Conservation (phyloP, 352 stramenopile species). For the Pythium grandisporangium region DNA sequence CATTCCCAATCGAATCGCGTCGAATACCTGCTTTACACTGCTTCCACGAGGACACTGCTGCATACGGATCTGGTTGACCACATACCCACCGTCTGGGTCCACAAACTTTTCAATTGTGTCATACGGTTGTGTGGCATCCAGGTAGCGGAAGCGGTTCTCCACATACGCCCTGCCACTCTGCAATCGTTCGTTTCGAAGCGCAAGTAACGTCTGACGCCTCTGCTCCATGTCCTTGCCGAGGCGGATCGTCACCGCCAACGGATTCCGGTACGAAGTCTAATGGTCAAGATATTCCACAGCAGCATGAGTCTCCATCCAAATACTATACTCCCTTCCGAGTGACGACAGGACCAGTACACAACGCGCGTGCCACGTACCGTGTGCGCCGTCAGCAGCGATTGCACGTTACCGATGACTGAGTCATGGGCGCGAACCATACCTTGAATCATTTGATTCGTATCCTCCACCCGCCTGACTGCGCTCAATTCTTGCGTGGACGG, state of each 20-base stretch:
- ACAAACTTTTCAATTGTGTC: background rate
- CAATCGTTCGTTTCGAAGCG: conserved; percentile 1
- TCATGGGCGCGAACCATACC: background rate
- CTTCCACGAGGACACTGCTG: conserved; percentile 24
- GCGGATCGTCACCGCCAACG: conserved; percentile 2
- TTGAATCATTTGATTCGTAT: no score
- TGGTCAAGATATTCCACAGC: background rate
- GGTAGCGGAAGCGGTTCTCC: background rate
- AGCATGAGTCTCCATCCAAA: background rate
- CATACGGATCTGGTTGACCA: conserved; percentile 18
- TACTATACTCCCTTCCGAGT: no score
- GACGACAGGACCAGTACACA: background rate
- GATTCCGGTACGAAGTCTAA: no score
- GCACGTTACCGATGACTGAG: background rate
- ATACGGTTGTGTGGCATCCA: conserved; percentile 1
- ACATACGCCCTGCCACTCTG: background rate
- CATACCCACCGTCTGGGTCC: conserved; percentile 1
- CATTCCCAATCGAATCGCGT: conserved; percentile 28
- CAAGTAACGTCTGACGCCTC: conserved; percentile 1
- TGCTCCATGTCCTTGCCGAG: conserved; percentile 1
- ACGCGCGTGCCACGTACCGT: conserved; percentile 2
- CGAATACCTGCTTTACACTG: conserved; percentile 33
- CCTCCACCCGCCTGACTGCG: no score
- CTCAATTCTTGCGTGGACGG: no score
- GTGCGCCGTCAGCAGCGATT: conserved; percentile 2